A percentile compares a stretch with the other conserved stretches of the same genome.
Conservation (phyloP, 441 rosid species). For the Macaranga tanarius region DNA sequence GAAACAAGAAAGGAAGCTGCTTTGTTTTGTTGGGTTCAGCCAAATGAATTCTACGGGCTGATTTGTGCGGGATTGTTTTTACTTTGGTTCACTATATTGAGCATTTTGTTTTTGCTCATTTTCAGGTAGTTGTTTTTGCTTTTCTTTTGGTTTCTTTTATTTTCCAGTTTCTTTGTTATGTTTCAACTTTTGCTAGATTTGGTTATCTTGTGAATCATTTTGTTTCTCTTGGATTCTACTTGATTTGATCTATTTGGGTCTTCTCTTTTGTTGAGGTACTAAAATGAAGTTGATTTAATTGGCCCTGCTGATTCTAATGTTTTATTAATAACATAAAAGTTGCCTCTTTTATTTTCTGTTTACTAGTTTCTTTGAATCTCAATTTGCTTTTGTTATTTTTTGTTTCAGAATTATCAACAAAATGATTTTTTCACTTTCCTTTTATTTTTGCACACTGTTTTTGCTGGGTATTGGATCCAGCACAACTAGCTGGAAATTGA, state of each 20-base stretch:
- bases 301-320: conserved; percentile 1
- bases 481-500: conserved; percentile 16
- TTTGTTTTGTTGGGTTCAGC: background rate
- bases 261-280: conserved; percentile 22
- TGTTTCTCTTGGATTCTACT: conserved; percentile 12
- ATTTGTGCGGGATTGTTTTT: conserved; percentile 25
- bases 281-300: conserved; percentile 25
- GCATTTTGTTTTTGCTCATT: conserved; percentile 12
- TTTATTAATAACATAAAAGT: conserved; percentile 10
- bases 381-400: conserved; percentile 17
- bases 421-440: background rate
- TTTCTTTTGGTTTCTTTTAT: background rate
- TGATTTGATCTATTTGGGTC: conserved; percentile 31
- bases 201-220: conserved; percentile 13
- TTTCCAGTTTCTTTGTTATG: too few species aligned
- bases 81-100: background rate
- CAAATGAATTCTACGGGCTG: conserved; percentile 24
- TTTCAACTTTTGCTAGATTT: conserved; percentile 24
- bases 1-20: background rate
- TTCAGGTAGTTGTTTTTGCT: conserved; percentile 23
- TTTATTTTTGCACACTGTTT: background rate
- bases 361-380: conserved; percentile 24
- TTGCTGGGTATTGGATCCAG: conserved; percentile 36
- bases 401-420: conserved; percentile 11
- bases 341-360: conserved; percentile 1